phyloP scores from a whole-genome alignment of 192 early-diverging fungal genomes.

The Diversispora epigaea region DNA sequence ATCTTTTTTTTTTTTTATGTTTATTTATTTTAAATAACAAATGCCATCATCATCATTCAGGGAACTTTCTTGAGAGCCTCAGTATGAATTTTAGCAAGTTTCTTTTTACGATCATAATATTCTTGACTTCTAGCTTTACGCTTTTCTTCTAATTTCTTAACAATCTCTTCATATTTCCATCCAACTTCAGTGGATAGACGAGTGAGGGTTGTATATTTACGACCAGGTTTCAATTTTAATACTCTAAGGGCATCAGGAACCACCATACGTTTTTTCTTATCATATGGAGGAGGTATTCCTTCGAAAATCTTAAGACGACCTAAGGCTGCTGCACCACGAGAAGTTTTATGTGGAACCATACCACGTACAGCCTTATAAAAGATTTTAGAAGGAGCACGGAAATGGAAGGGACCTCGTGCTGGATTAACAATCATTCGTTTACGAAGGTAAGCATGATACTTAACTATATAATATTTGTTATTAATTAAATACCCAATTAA shows the following conservation, averaged over 20 bases:
- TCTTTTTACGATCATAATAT: slow-evolving; percentile 92
- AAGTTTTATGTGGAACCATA: slow-evolving; percentile 99
- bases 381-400: slow-evolving; percentile 96
- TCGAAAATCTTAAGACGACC: slow-evolving; percentile 99
- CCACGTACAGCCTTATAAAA: slow-evolving; percentile 97
- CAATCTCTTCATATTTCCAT: slow-evolving; percentile 99
- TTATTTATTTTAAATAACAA: too few species aligned
- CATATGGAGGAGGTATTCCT: slow-evolving; percentile 97
- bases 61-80: slow-evolving; percentile 46
- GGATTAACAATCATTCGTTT: slow-evolving; percentile 99
- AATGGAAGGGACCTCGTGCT: slow-evolving; percentile 95
- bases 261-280: slow-evolving; percentile 96
- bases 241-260: slow-evolving; percentile 96
- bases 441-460: slow-evolving; percentile 93
- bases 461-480: slow-evolving; percentile 55
- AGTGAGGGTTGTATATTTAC: slow-evolving; percentile 86
- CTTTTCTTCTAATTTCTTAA: slow-evolving; percentile 97
- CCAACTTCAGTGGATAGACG: slow-evolving; percentile 88
- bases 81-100: slow-evolving; percentile 65
- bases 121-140: slow-evolving; percentile 92
- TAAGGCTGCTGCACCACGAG: slow-evolving; percentile 95
- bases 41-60: too few species aligned
- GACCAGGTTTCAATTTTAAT: slow-evolving; percentile 92
- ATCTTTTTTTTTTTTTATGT: too few species aligned
- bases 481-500: background rate